Percentiles rank a stretch among this genome's conserved stretches.
Evolutionary conservation across 768 basidiomycete genomes (phyloP).

Genomic region (Cystobasidium onofrii): DNA sequence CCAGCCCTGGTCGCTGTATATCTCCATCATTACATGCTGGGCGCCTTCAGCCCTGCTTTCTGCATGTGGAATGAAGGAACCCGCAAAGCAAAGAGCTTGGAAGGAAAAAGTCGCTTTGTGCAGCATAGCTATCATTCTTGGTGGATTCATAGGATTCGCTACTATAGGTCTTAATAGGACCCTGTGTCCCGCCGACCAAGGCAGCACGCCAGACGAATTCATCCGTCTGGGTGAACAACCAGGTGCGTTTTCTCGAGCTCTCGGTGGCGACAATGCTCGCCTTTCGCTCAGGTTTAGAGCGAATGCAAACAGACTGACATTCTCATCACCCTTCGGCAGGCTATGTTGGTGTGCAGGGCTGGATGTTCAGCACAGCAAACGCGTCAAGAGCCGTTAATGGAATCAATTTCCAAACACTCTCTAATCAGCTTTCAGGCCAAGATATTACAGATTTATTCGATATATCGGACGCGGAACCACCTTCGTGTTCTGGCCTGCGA

Average conservation of each 20-base stretch:
- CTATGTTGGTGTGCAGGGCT: slow-evolving; percentile 68
- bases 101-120: slow-evolving; percentile 93
- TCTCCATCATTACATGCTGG: slow-evolving; percentile 77
- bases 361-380: slow-evolving; percentile 63
- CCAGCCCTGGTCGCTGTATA: slow-evolving; percentile 69
- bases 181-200: slow-evolving; percentile 63
- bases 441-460: slow-evolving; percentile 84
- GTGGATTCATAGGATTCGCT: slow-evolving; percentile 72
- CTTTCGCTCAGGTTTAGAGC: neutral
- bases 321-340: slow-evolving; percentile 45
- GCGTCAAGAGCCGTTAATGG: slow-evolving; percentile 51
- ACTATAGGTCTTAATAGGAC: slow-evolving; percentile 91
- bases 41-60: slow-evolving; percentile 69
- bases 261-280: neutral
- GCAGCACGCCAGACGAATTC: slow-evolving; percentile 50
- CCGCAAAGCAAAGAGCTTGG: slow-evolving; percentile 78
- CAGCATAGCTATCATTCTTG: slow-evolving; percentile 70
- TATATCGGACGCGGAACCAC: slow-evolving; percentile 60
- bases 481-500: slow-evolving; percentile 56
- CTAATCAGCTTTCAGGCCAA: slow-evolving; percentile 58
- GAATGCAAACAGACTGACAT: neutral
- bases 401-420: slow-evolving; percentile 56
- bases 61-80: slow-evolving; percentile 69
- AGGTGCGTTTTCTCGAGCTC: slow-evolving; percentile 34
- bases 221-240: slow-evolving; percentile 52